Evolutionary conservation across 768 basidiomycete genomes (phyloP).

Genomic region (Suillus hirtellus): DNA sequence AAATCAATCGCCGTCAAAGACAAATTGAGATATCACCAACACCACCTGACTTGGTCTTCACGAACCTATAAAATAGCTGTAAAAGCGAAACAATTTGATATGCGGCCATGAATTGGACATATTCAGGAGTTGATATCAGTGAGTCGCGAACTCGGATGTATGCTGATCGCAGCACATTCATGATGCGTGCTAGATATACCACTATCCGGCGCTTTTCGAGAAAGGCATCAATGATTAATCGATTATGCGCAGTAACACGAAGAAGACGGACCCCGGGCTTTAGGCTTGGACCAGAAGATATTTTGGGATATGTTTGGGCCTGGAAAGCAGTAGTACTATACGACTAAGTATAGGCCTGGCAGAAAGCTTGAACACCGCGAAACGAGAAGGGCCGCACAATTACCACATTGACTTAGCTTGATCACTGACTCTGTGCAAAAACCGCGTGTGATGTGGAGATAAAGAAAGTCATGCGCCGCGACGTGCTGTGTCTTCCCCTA

Average conservation of each 20-base stretch:
- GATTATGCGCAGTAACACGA: neutral
- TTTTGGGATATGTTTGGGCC: neutral
- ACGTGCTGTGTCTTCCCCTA: too few species aligned
- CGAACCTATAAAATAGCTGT: slow-evolving; percentile 1
- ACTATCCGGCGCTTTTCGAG: neutral
- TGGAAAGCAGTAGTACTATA: too few species aligned
- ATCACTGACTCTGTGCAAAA: too few species aligned
- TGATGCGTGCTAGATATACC: neutral
- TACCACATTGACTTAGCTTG: neutral
- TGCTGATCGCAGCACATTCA: neutral
- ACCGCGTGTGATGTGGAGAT: too few species aligned
- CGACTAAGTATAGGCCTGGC: too few species aligned
- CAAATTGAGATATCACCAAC: neutral
- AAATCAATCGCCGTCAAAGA: neutral
- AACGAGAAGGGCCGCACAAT: neutral
- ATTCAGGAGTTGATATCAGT: neutral
- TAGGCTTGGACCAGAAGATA: too few species aligned
- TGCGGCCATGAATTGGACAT: neutral
- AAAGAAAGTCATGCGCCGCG: too few species aligned
- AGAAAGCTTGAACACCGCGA: neutral
- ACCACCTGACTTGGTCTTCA: neutral
- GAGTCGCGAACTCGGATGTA: neutral
- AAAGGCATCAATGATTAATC: neutral
- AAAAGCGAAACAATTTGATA: neutral
- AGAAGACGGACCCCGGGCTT: neutral